Evolutionary conservation across 179 eudicot species (phyloP).

Genomic region (Drosera spatulata): DNA sequence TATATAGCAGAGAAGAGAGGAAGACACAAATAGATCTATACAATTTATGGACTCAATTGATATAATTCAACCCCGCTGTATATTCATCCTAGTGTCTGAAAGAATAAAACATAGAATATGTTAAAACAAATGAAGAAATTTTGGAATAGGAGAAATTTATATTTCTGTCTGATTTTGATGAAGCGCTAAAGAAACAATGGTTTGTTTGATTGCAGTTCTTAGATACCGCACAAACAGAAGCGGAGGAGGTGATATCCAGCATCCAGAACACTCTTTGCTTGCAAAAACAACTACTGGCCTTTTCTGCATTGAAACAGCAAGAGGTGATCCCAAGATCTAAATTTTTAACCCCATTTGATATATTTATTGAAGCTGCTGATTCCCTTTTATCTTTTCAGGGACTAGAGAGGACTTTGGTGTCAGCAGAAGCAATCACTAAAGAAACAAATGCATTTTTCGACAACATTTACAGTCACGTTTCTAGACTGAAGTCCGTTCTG

Average conservation of each 20-base stretch:
- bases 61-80: too few relatives aligned
- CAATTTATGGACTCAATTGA: too few relatives aligned
- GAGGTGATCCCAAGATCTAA: conserved; percentile 29
- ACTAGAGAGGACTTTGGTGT: conserved; percentile 45
- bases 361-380: not conserved
- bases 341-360: not conserved
- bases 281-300: conserved; percentile 43
- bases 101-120: too few relatives aligned
- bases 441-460: conserved; percentile 50
- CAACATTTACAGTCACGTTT: conserved; percentile 43
- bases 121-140: too few relatives aligned
- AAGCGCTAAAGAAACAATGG: not conserved
- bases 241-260: conserved; percentile 38
- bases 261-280: conserved; percentile 39
- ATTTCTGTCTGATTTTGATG: not conserved
- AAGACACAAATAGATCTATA: too few relatives aligned
- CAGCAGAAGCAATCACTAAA: conserved; percentile 48
- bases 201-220: conserved; percentile 36
- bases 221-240: conserved; percentile 36
- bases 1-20: not conserved
- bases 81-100: too few relatives aligned
- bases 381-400: conserved; percentile 26
- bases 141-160: not conserved
- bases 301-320: conserved; percentile 58
- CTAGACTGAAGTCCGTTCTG: conserved; percentile 35